Percentiles rank a stretch among this genome's conserved stretches.
These are phyloP conservation scores for Lasiosphaeriaceae sp. DNA, from an alignment of 495 filamentous ascomycete species.

Conservation along the genomic window DNA sequence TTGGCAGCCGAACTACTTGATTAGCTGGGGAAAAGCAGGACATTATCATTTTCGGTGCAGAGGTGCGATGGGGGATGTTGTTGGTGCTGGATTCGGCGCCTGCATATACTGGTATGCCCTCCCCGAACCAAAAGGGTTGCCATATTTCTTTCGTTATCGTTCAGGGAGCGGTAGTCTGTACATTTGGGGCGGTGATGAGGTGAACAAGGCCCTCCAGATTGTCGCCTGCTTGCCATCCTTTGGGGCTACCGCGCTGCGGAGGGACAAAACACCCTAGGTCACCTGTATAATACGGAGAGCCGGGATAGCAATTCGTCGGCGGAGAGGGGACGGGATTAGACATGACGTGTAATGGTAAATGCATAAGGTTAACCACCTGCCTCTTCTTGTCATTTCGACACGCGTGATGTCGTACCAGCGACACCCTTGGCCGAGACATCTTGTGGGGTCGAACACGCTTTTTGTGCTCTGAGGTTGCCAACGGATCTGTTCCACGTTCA, in stretches of 20 bases:
- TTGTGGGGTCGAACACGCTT: neutral
- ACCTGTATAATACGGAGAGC: neutral
- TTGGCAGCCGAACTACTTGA: neutral
- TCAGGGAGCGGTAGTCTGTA: neutral
- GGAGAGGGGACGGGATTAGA: neutral
- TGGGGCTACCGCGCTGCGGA: neutral
- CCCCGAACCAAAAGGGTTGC: slow-evolving; percentile 5
- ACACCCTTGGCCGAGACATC: neutral
- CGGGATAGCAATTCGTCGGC: neutral
- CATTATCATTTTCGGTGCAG: neutral
- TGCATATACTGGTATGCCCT: slow-evolving; percentile 9
- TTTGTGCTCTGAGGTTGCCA: no score
- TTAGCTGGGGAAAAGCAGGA: slow-evolving; percentile 3
- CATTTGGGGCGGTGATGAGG: neutral
- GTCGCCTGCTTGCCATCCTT: neutral
- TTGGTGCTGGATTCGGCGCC: slow-evolving; percentile 2
- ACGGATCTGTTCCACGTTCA: no score
- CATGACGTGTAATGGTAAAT: neutral
- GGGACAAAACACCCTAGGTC: neutral
- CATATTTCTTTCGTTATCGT: slow-evolving; percentile 6
- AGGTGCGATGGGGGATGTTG: neutral
- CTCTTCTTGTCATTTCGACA: neutral
- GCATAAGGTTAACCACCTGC: neutral
- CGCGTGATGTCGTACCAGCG: neutral
- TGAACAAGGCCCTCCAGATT: neutral